Conservation (phyloP, 768 basidiomycete species). For the Russula ochroleuca region DNA sequence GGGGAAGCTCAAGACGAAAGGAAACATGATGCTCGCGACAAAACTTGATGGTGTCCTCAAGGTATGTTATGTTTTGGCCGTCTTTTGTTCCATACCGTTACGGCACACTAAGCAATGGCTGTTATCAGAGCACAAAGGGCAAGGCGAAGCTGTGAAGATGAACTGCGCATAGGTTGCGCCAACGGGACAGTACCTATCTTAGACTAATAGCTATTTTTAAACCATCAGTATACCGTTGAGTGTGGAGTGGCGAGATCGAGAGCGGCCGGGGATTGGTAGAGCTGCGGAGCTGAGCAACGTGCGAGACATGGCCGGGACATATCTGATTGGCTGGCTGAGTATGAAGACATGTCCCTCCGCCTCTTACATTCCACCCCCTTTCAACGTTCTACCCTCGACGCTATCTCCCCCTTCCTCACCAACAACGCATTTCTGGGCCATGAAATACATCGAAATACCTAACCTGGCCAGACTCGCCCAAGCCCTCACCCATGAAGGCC, state of each 20-base stretch:
- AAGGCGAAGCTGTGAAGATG: constrained; percentile 23
- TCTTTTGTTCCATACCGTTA: neutral
- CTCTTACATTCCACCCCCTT: neutral
- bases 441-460: constrained; percentile 91
- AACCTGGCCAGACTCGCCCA: constrained; percentile 71
- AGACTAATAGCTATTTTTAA: neutral
- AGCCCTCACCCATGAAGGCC: constrained; percentile 78
- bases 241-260: neutral
- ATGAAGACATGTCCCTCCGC: neutral
- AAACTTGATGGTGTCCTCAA: constrained; percentile 83
- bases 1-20: constrained; percentile 86
- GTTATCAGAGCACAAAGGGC: constrained; percentile 19
- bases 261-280: neutral
- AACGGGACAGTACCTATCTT: neutral
- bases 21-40: constrained; percentile 91
- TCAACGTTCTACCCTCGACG: neutral
- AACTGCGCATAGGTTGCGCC: neutral
- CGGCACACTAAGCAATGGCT: neutral
- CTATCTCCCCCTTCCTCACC: neutral
- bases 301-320: neutral
- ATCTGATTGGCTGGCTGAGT: constrained; percentile 10
- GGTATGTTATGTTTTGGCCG: constrained; percentile 40
- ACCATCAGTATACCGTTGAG: neutral
- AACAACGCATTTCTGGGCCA: constrained; percentile 31
- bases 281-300: neutral